Base-by-base conservation (phyloP, 2,329 filamentous ascomycete species). In the Aspergillus sp. region DNA sequence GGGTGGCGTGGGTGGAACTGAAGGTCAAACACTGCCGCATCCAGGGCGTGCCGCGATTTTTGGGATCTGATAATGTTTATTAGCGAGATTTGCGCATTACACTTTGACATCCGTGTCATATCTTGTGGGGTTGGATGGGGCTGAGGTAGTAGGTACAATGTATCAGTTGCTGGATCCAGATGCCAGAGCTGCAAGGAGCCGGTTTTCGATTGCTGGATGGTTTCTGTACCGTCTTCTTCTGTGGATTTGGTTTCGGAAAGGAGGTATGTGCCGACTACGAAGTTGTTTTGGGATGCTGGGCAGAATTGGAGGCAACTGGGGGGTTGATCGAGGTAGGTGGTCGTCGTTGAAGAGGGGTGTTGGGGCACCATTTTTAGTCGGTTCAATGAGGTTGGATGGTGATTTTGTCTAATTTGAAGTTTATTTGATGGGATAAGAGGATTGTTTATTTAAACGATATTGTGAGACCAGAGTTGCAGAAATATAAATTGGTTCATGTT, bases 221-320 rank as follows among this genome's bases (percentile, higher is more conserved):
- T 21, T 25, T 41, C 39, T 23, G 62, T 52, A 19, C 59, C 66
- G 37, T 66, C 63, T 48, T 14, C n/a, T 15, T 68, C 62, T 31
- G 67, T 67, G 11, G 63, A 65, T 46, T 70, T 69, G 19, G 61
- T 65, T 56, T 77, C 69, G 23, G 69, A 70, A 35, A 96, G 81
- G 61, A 89, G 85, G 74, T 97, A 97, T 1, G 93, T 96, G 40
- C 93, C 93, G 48, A 96, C 83, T 0, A 96, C 80, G 64, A 96
- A 87, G 68, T 88, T 85, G 0, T 86, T 76, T 0, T 85, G 83
- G 57, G 85, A 59, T 9, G 66, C 61, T 3, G 72, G 75, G 45
- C 74, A 77, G 55, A 78, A 79, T 60, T 77, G 73, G 1, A 79
- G 69, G 58, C 77, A 79, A 62, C 77, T 79, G 3, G 77, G 77